phyloP scores from a whole-genome alignment of 495 filamentous ascomycete genomes.

The Neurospora sp. region DNA sequence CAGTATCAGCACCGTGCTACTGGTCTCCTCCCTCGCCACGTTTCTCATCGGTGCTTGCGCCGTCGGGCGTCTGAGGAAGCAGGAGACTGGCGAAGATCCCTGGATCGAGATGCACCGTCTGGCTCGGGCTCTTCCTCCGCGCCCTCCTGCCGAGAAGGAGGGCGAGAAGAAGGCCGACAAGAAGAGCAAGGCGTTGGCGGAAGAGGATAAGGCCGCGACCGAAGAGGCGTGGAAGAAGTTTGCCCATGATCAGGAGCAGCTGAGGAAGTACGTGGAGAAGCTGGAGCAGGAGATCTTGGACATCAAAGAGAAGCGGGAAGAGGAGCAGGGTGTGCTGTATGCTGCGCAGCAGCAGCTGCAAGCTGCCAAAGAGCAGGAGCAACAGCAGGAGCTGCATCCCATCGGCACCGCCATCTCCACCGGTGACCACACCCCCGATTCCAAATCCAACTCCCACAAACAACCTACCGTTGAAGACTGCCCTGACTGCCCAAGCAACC shows the following conservation, averaged over 20 bases:
- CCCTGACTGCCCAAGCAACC: neutral
- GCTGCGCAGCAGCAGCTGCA: neutral
- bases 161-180: neutral
- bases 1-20: slow-evolving; percentile 3
- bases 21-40: neutral
- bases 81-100: neutral
- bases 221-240: slow-evolving; percentile 10
- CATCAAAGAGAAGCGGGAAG: slow-evolving; percentile 3
- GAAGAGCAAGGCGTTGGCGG: neutral
- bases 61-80: neutral
- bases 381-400: neutral
- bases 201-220: neutral
- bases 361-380: neutral
- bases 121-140: slow-evolving; percentile 5
- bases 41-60: neutral
- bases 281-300: slow-evolving; percentile 9
- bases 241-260: slow-evolving; percentile 3
- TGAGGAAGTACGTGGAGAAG: slow-evolving; percentile 13
- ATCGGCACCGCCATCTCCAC: neutral
- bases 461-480: neutral
- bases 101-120: slow-evolving; percentile 17
- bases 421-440: neutral
- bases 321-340: neutral
- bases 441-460: neutral
- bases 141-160: neutral